phyloP scores from a whole-genome alignment of 139 green algal species.

The Asterochloris sp. region DNA sequence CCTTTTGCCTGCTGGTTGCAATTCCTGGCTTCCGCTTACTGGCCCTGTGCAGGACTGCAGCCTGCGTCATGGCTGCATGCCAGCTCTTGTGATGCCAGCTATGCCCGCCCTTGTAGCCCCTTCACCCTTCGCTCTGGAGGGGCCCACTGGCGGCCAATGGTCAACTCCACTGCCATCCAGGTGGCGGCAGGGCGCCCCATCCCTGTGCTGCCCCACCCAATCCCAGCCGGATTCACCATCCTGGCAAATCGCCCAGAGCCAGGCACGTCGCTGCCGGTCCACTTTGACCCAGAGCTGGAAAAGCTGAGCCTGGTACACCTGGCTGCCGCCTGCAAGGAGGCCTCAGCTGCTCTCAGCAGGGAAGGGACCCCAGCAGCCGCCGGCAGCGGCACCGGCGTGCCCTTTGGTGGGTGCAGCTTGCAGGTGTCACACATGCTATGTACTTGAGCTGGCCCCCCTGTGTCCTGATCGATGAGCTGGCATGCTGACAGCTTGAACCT shows the following conservation, averaged over 20 bases:
- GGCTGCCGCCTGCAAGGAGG: constrained; percentile 18
- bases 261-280: constrained; percentile 23
- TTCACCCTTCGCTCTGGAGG: too few species aligned
- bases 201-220: constrained; percentile 53
- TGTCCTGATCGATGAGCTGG: too few species aligned
- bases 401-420: background rate
- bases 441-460: too few species aligned
- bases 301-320: constrained; percentile 49
- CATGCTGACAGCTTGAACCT: too few species aligned
- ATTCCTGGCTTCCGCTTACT: background rate
- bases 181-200: constrained; percentile 21
- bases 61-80: too few species aligned
- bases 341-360: constrained; percentile 17
- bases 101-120: background rate
- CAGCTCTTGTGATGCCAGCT: background rate
- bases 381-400: background rate
- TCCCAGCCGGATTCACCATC: constrained; percentile 50
- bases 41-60: background rate
- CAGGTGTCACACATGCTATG: too few species aligned
- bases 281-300: constrained; percentile 58
- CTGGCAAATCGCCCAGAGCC: constrained; percentile 22
- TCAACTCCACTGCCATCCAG: background rate
- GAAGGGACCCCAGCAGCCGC: background rate
- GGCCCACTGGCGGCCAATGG: too few species aligned
- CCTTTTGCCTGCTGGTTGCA: background rate